phyloP scores from a whole-genome alignment of 129 eudicot species.

The Chrysanthemum lavandulifolium region DNA sequence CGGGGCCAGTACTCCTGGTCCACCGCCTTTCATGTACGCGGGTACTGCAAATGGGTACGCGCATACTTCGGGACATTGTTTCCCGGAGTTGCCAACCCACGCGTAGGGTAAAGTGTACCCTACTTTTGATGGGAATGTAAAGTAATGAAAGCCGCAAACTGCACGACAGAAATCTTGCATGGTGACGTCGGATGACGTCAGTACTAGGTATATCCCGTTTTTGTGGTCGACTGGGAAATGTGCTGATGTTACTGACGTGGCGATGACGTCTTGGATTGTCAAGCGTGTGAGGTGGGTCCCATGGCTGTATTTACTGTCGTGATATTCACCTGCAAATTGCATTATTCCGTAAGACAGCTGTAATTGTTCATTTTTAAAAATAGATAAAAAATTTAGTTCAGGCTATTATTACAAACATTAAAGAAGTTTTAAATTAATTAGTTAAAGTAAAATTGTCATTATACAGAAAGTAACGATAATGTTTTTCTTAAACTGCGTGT shows the following conservation, averaged over 20 bases:
- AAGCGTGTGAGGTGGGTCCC: conserved; percentile 74
- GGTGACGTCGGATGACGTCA: conserved; percentile 66
- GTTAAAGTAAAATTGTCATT: too few species aligned
- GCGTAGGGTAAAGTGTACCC: conserved; percentile 91
- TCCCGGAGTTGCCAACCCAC: conserved; percentile 84
- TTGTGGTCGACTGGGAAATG: conserved; percentile 76
- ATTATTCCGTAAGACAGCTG: too few species aligned
- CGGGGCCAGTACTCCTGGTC: conserved; percentile 44
- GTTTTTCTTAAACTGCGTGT: too few species aligned
- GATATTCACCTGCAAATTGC: conserved; percentile 39
- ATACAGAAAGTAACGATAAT: too few species aligned
- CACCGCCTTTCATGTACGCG: conserved; percentile 60
- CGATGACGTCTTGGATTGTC: conserved; percentile 62
- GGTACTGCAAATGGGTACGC: conserved; percentile 92
- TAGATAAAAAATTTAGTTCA: too few species aligned
- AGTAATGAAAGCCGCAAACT: conserved; percentile 88
- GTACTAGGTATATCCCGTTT: conserved; percentile 63
- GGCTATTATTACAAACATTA: too few species aligned
- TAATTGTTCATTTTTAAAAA: too few species aligned
- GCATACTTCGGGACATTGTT: conserved; percentile 84
- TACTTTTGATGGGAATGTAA: conserved; percentile 77
- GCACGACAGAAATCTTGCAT: conserved; percentile 80
- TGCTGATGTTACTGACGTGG: conserved; percentile 46
- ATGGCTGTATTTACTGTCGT: conserved; percentile 56
- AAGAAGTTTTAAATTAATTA: too few species aligned